A percentile compares a stretch with the other conserved stretches of the same genome.
Evolutionary conservation across 2,329 filamentous ascomycete species (phyloP).

Genomic region (Monilinia vaccinii-corymbosi): DNA sequence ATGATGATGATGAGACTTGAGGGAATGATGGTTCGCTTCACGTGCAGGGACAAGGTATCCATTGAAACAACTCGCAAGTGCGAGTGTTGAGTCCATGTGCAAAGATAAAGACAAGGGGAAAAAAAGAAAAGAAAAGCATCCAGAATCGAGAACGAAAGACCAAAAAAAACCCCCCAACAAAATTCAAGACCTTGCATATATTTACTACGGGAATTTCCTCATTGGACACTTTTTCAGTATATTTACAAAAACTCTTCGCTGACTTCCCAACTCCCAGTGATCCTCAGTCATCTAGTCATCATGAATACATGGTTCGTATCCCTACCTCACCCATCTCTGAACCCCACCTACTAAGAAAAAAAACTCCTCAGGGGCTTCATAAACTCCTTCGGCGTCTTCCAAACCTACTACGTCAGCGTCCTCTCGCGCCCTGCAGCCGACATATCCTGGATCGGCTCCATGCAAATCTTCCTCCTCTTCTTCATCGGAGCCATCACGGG

Average conservation of each 20-base stretch:
- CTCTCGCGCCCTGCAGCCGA: slow-evolving; percentile 29
- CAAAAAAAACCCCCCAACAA: background rate
- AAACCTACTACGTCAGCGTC: slow-evolving; percentile 34
- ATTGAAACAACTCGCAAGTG: background rate
- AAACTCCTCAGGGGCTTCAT: slow-evolving; percentile 27
- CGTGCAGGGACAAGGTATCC: background rate
- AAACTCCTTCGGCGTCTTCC: slow-evolving; percentile 37
- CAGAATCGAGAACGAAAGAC: too few relatives aligned
- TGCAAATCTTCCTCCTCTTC: slow-evolving; percentile 36
- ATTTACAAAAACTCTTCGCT: background rate
- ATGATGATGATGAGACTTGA: background rate
- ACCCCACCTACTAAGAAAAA: too few relatives aligned
- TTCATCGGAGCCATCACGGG: slow-evolving; percentile 34
- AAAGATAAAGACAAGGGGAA: background rate
- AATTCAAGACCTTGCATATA: background rate
- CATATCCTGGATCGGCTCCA: slow-evolving; percentile 39
- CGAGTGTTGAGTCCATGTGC: background rate
- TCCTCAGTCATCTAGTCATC: slow-evolving; percentile 23
- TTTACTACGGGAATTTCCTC: too few relatives aligned
- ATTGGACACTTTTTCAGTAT: background rate
- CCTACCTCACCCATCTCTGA: background rate
- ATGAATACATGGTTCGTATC: slow-evolving; percentile 25
- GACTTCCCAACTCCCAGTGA: slow-evolving; percentile 8
- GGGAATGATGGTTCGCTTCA: too few relatives aligned
- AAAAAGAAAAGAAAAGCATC: too few relatives aligned